These are phyloP conservation scores for Zychaea mexicana DNA, from an alignment of 371 early-diverging fungal genomes.

Conservation along the genomic window DNA sequence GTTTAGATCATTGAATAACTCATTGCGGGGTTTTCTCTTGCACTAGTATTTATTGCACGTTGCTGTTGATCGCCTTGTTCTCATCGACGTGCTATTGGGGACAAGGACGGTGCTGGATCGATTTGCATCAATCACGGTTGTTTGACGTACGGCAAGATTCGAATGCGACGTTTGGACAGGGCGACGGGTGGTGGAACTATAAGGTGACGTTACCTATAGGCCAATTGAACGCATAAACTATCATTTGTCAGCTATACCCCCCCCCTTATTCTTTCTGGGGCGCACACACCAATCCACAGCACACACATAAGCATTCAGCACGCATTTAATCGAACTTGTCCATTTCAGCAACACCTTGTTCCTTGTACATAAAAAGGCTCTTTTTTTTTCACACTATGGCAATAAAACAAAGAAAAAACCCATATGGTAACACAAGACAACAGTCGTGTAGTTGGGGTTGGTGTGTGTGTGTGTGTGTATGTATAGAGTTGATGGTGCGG, in stretches of 20 bases:
- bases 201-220: slow-evolving; percentile 49
- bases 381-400: not conserved
- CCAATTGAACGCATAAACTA: not conserved
- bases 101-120: slow-evolving; percentile 69
- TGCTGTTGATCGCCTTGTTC: slow-evolving; percentile 59
- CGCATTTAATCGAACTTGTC: no score
- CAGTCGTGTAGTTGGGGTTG: not conserved
- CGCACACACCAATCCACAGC: no score
- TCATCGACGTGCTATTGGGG: slow-evolving; percentile 75
- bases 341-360: no score
- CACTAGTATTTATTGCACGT: slow-evolving; percentile 65
- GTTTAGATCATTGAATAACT: no score
- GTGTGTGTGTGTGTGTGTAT: no score
- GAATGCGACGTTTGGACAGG: slow-evolving; percentile 51
- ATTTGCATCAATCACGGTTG: slow-evolving; percentile 45
- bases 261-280: no score
- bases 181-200: slow-evolving; percentile 56
- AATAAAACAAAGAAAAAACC: no score
- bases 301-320: no score
- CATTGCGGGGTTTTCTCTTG: not conserved
- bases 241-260: no score
- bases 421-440: not conserved
- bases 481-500: no score
- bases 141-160: slow-evolving; percentile 46
- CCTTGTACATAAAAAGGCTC: not conserved